These are phyloP conservation scores for Haplosporangium gracile DNA, from an alignment of 192 early-diverging fungal species.

Conservation along the genomic window DNA sequence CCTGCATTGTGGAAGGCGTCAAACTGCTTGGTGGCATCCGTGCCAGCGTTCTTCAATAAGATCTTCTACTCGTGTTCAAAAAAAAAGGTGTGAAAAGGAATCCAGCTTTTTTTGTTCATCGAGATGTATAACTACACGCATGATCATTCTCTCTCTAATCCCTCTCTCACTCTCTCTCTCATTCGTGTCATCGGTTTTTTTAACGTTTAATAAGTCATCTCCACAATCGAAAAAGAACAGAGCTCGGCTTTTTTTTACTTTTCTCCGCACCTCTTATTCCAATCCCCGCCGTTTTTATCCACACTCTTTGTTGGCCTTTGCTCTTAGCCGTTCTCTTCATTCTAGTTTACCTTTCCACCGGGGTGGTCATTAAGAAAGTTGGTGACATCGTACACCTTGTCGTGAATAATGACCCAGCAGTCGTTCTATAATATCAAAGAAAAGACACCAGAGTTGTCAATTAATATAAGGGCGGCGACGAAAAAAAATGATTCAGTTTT, in stretches of 20 bases:
- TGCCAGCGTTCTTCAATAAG: conserved; percentile 80
- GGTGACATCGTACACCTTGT: conserved; percentile 73
- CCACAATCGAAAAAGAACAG: conserved; percentile 1
- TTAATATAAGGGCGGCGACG: not conserved
- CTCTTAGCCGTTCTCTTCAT: not conserved
- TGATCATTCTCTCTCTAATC: not conserved
- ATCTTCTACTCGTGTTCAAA: conserved; percentile 64
- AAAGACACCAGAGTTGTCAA: not conserved
- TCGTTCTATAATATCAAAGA: conserved; percentile 28
- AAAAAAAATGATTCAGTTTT: not conserved
- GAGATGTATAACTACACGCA: not conserved
- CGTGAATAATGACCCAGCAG: conserved; percentile 74
- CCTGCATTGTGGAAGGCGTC: conserved; percentile 83
- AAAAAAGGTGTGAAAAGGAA: not conserved
- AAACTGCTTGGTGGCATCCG: conserved; percentile 89
- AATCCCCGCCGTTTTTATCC: conserved; percentile 16
- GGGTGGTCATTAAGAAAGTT: conserved; percentile 71
- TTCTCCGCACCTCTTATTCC: not conserved
- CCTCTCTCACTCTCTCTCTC: not conserved
- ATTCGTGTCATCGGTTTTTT: not conserved
- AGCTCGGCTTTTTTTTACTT: conserved; percentile 6
- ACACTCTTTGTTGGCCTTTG: not conserved
- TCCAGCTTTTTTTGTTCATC: not conserved
- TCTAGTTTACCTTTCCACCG: conserved; percentile 58
- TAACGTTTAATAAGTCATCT: conserved; percentile 4